Percentiles rank a stretch among this genome's conserved stretches.
Evolutionary conservation across 805 yeast genomes (phyloP).

Genomic region (Ogataea zsoltii): DNA sequence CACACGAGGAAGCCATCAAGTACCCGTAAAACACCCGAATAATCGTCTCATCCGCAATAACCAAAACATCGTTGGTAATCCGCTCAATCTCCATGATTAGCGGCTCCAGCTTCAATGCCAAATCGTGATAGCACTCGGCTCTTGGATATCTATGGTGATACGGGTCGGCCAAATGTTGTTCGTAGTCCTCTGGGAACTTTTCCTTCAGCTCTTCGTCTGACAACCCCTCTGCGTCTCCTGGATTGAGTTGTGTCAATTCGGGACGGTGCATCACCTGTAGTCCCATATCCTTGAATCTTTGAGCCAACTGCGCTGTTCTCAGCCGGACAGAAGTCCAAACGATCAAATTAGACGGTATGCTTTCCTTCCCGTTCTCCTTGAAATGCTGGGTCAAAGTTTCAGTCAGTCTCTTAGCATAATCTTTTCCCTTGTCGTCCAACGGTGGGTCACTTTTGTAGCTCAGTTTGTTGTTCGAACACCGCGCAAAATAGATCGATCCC

Average conservation of each 20-base stretch:
- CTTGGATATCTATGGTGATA: conserved; percentile 91
- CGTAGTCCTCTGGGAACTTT: conserved; percentile 69
- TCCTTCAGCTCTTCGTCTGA: conserved; percentile 56
- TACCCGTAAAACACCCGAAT: conserved; percentile 90
- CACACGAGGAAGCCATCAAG: conserved; percentile 86
- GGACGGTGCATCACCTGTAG: conserved; percentile 72
- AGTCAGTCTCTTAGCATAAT: conserved; percentile 66
- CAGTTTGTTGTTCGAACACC: conserved; percentile 64
- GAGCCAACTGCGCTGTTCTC: conserved; percentile 80
- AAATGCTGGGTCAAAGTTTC: conserved; percentile 48
- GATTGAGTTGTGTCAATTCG: conserved; percentile 84
- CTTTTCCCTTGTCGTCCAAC: conserved; percentile 69
- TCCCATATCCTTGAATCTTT: conserved; percentile 61
- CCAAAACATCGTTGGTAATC: conserved; percentile 80
- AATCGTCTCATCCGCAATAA: conserved; percentile 92
- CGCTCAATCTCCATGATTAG: conserved; percentile 91
- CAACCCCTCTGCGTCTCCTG: conserved; percentile 81
- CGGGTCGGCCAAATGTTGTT: conserved; percentile 69
- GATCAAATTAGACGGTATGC: conserved; percentile 45
- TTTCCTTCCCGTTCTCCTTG: conserved; percentile 17
- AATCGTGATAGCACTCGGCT: conserved; percentile 93
- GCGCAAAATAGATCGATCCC: conserved; percentile 91
- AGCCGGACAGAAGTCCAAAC: conserved; percentile 96
- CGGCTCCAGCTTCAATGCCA: conserved; percentile 93
- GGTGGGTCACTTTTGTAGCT: conserved; percentile 78